A percentile compares a stretch with the other conserved stretches of the same genome.
These are phyloP conservation scores for Ilyonectria destructans DNA, from an alignment of 2,329 filamentous ascomycete genomes.

Conservation along the genomic window DNA sequence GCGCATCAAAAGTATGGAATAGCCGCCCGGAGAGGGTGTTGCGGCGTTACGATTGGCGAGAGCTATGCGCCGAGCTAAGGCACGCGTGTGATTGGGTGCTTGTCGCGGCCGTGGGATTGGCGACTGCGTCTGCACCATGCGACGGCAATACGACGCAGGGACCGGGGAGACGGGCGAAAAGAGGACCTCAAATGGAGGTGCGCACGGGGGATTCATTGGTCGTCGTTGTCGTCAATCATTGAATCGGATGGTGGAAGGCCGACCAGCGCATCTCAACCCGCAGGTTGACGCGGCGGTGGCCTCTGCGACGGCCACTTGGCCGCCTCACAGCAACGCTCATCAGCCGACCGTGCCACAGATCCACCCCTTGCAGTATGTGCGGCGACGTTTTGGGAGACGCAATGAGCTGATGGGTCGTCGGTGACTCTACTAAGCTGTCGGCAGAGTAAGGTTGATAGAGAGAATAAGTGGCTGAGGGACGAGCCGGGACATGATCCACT, in stretches of 20 bases:
- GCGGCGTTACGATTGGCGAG: slow-evolving; percentile 49
- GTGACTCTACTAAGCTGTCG: slow-evolving; percentile 2
- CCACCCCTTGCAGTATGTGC: slow-evolving; percentile 5
- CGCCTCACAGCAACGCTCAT: slow-evolving; percentile 2
- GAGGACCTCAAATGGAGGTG: slow-evolving; percentile 34
- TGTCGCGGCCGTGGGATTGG: slow-evolving; percentile 47
- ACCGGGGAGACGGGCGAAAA: slow-evolving; percentile 38
- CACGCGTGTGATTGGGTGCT: slow-evolving; percentile 49
- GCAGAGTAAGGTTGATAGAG: not conserved
- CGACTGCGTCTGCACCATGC: slow-evolving; percentile 45
- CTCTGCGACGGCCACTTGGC: slow-evolving; percentile 21
- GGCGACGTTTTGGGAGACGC: slow-evolving; percentile 4
- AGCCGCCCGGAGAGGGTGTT: slow-evolving; percentile 56
- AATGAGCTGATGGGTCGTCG: slow-evolving; percentile 11
- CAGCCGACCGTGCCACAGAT: slow-evolving; percentile 16
- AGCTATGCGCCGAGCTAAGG: slow-evolving; percentile 49
- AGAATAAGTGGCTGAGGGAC: slow-evolving; percentile 5
- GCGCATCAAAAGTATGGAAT: slow-evolving; percentile 53
- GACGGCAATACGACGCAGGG: slow-evolving; percentile 31
- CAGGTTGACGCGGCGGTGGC: slow-evolving; percentile 26
- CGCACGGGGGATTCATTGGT: slow-evolving; percentile 35
- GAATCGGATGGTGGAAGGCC: slow-evolving; percentile 20
- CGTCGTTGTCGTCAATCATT: slow-evolving; percentile 29
- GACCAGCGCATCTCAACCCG: slow-evolving; percentile 21
- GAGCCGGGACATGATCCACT: not conserved